A percentile compares a stretch with the other conserved stretches of the same genome.
Conservation (phyloP, 768 basidiomycete genomes). For the Lentinula sp. region DNA sequence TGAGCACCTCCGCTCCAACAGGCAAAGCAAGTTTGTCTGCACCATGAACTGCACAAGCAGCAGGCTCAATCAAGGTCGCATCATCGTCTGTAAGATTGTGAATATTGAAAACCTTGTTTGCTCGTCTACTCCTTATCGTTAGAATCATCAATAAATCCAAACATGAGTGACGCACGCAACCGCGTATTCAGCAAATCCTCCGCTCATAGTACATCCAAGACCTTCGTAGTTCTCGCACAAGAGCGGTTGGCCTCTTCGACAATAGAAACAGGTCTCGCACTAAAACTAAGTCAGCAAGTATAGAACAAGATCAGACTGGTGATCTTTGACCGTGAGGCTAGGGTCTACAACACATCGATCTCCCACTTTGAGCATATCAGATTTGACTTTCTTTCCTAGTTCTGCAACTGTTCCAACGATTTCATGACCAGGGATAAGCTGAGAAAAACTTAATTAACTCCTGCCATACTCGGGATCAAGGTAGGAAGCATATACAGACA, state of each 20-base stretch:
- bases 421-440: slow-evolving; percentile 70
- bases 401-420: slow-evolving; percentile 67
- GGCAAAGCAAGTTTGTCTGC: slow-evolving; percentile 66
- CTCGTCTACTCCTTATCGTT: slow-evolving; percentile 31
- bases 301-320: not conserved
- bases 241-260: slow-evolving; percentile 61
- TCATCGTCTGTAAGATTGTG: slow-evolving; percentile 72
- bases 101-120: slow-evolving; percentile 68
- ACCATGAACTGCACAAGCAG: slow-evolving; percentile 76
- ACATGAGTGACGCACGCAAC: slow-evolving; percentile 41
- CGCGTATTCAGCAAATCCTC: slow-evolving; percentile 74
- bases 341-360: slow-evolving; percentile 61
- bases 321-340: slow-evolving; percentile 35
- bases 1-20: slow-evolving; percentile 66
- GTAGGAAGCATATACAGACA: slow-evolving; percentile 5
- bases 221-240: slow-evolving; percentile 68
- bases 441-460: not conserved
- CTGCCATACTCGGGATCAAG: not conserved
- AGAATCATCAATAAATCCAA: not conserved
- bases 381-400: slow-evolving; percentile 51
- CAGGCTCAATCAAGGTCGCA: slow-evolving; percentile 71
- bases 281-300: not conserved
- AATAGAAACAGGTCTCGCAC: slow-evolving; percentile 69
- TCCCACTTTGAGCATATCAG: slow-evolving; percentile 36
- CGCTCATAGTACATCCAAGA: slow-evolving; percentile 55